Base-by-base conservation (phyloP, 331 rosid genomes). In the Phaseolus coccineus region DNA sequence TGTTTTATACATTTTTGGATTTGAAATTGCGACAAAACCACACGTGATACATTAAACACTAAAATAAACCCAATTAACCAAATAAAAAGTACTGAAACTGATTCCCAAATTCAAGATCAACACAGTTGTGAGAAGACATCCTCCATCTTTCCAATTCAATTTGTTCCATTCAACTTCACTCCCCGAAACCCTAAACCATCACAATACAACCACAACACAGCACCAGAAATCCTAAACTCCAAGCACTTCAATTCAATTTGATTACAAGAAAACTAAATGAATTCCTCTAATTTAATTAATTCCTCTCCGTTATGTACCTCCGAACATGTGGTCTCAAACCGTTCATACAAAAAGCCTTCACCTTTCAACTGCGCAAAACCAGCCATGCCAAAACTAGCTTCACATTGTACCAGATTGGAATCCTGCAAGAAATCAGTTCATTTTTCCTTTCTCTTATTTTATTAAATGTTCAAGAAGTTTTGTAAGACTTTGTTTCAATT, bases 351-450 rank as follows among this genome's bases (percentile, higher is more conserved):
- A 84, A 88, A 90, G 81, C 98, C 89, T 22, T 97, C 98, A 48
- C 99, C 99, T 74, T 88, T 84, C 90, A 90, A 90, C 39, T 90
- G 94, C 5, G 98, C 73, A 95, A 89, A 31, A 88, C 97, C 79
- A 93, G 53, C 99, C 99, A 95, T 6, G 87, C 94, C 89, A 89
- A 97, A 71, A 91, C 76, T 22, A 93, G 75, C 84, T 95, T 95
- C 89, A 80, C 87, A 15, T 80, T 77, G 48, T 93, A 91, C 97
- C 96, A 95, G 24, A 93, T 86, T 7, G 98, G 94, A 16, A 95
- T 66, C 97, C 99, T 95, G 59, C 8, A 39, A 6, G 83, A 63
- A 35, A 69, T 68, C 2, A 56, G 4, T 71, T n/a, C 47, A 19
- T 64, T 64, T 35, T 16, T 8, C 15, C 3, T 35, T 35, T 0